Evolutionary conservation across 2,329 filamentous ascomycete species (phyloP).

Genomic region (Penicillium nordicum): DNA sequence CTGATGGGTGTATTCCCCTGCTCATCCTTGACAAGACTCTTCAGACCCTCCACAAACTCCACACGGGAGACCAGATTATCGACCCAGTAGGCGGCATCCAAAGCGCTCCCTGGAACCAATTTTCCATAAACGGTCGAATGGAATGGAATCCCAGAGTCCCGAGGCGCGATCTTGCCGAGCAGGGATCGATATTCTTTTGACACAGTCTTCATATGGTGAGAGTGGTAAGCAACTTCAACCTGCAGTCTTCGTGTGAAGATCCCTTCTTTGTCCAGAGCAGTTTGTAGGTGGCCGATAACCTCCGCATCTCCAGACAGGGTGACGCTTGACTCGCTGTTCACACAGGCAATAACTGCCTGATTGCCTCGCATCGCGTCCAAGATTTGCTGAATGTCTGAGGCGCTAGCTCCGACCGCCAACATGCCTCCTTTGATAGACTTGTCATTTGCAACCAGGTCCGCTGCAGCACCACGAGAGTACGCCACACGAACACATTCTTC

Average conservation of each 20-base stretch:
- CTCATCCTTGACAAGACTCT: constrained; percentile 9
- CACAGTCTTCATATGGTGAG: constrained; percentile 27
- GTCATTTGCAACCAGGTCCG: constrained; percentile 17
- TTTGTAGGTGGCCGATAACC: constrained; percentile 18
- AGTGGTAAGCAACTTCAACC: constrained; percentile 32
- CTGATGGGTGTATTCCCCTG: constrained; percentile 2
- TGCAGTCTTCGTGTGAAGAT: constrained; percentile 29
- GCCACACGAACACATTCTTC: constrained; percentile 25
- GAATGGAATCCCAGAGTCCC: constrained; percentile 16
- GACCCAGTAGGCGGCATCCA: constrained; percentile 22
- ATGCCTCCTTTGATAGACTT: constrained; percentile 22
- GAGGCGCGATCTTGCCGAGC: constrained; percentile 20
- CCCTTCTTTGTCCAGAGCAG: constrained; percentile 15
- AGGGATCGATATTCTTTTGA: constrained; percentile 16
- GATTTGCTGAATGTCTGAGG: constrained; percentile 17
- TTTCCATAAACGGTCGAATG: constrained; percentile 22
- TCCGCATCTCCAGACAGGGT: constrained; percentile 25
- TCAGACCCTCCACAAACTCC: constrained; percentile 20
- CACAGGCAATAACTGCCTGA: constrained; percentile 23
- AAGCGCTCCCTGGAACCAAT: constrained; percentile 9
- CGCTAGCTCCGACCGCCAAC: constrained; percentile 27
- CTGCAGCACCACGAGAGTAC: constrained; percentile 24
- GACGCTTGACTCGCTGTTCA: constrained; percentile 26
- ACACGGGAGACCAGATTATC: constrained; percentile 23
- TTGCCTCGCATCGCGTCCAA: constrained; percentile 17